phyloP scores from a whole-genome alignment of 441 rosid genomes.

The Gossypium aridum region DNA sequence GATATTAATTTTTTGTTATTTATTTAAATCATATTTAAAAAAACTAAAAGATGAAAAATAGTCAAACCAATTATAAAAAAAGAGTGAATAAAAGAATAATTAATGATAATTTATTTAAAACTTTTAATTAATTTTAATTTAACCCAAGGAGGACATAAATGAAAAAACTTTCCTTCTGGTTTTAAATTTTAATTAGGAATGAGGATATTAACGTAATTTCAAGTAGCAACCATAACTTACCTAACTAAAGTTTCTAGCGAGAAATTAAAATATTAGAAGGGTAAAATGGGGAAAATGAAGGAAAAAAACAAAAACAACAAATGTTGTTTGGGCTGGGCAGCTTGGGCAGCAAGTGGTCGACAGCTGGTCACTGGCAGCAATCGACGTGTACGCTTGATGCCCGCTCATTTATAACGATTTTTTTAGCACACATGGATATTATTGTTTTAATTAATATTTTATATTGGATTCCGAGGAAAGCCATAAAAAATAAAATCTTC shows the following conservation, averaged over 20 bases:
- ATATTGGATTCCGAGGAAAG: neutral
- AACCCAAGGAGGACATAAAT: too few species aligned
- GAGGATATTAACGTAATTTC: neutral
- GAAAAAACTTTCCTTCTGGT: neutral
- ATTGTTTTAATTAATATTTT: neutral
- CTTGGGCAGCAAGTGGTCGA: neutral
- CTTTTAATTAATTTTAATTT: too few species aligned
- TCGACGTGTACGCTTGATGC: constrained; percentile 13
- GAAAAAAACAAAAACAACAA: neutral
- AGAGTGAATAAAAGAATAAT: too few species aligned
- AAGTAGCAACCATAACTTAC: neutral
- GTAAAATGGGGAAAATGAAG: neutral
- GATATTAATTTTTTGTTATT: neutral
- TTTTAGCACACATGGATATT: neutral
- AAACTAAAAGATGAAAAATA: too few species aligned
- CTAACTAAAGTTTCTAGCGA: neutral
- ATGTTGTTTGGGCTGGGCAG: neutral
- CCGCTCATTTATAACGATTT: neutral
- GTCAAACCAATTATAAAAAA: too few species aligned
- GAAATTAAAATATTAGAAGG: neutral
- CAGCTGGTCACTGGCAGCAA: neutral
- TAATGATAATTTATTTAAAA: too few species aligned
- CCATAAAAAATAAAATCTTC: neutral
- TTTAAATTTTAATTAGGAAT: neutral
- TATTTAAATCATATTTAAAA: neutral